These are phyloP conservation scores for Comarum palustre DNA, from an alignment of 306 rosid species.

Conservation along the genomic window DNA sequence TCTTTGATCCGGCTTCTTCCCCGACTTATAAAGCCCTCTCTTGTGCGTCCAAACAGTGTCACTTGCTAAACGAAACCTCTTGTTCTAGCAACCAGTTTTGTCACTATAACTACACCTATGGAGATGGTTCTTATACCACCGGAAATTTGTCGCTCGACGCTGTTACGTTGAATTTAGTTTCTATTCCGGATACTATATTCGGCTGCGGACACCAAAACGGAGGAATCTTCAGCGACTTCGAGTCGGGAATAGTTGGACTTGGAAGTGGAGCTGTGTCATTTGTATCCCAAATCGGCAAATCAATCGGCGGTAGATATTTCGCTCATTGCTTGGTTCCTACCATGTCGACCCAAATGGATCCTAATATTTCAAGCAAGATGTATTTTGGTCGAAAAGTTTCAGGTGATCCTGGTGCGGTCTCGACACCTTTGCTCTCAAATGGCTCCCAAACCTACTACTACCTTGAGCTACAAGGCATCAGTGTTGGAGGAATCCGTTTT, in stretches of 20 bases:
- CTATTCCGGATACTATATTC: background rate
- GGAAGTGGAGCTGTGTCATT: slow-evolving; percentile 15
- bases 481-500: background rate
- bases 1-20: background rate
- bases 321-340: slow-evolving; percentile 17
- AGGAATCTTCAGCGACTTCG: slow-evolving; percentile 6
- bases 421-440: slow-evolving; percentile 13
- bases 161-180: background rate
- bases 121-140: slow-evolving; percentile 1
- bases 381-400: slow-evolving; percentile 4
- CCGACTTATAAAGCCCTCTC: slow-evolving; percentile 3
- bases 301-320: slow-evolving; percentile 3
- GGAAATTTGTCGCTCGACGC: background rate
- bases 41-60: background rate
- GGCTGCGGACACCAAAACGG: slow-evolving; percentile 2
- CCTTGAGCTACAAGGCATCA: slow-evolving; percentile 15
- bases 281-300: slow-evolving; percentile 9
- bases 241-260: slow-evolving; percentile 18
- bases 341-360: background rate
- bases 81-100: background rate
- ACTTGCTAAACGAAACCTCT: background rate
- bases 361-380: slow-evolving; percentile 8
- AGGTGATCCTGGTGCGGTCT: background rate
- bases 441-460: slow-evolving; percentile 10
- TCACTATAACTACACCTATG: slow-evolving; percentile 3